phyloP scores from a whole-genome alignment of 2,329 filamentous ascomycete species.

The Fusarium cyanostomum region DNA sequence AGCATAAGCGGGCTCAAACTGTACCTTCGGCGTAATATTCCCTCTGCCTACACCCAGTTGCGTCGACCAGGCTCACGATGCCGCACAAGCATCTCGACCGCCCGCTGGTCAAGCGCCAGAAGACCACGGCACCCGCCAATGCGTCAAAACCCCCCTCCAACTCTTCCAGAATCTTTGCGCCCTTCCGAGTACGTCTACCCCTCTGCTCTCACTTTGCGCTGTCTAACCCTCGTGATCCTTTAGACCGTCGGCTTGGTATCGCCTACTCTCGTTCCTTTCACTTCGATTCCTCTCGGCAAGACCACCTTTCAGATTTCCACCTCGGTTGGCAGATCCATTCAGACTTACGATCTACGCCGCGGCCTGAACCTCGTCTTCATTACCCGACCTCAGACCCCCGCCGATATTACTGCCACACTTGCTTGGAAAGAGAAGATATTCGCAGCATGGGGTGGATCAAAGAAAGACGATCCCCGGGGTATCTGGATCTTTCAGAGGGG shows the following conservation, averaged over 20 bases:
- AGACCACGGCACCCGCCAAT: conserved; percentile 53
- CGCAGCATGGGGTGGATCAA: conserved; percentile 83
- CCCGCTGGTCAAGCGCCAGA: conserved; percentile 81
- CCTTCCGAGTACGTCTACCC: conserved; percentile 77
- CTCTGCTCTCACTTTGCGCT: conserved; percentile 2
- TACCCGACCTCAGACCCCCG: conserved; percentile 87
- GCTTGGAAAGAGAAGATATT: conserved; percentile 89
- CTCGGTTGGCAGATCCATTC: conserved; percentile 86
- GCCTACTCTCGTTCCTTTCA: conserved; percentile 89
- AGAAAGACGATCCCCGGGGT: conserved; percentile 65
- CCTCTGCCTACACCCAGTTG: conserved; percentile 4
- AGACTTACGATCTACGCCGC: conserved; percentile 93
- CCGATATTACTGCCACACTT: conserved; percentile 83
- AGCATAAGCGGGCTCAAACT: conserved; percentile 24
- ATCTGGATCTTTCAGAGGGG: conserved; percentile 94
- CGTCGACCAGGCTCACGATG: conserved; percentile 52
- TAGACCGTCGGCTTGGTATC: conserved; percentile 95
- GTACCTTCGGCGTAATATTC: conserved; percentile 19
- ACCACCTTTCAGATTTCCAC: conserved; percentile 98
- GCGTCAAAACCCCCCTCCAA: conserved; percentile 52
- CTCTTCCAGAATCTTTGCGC: conserved; percentile 87
- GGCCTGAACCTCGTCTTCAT: conserved; percentile 94
- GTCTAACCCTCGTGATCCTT: conserved; percentile 5
- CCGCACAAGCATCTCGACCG: conserved; percentile 67
- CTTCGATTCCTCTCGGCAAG: conserved; percentile 87